Conservation (phyloP, 106 monocot species). For the Dactylorhiza incarnata region DNA sequence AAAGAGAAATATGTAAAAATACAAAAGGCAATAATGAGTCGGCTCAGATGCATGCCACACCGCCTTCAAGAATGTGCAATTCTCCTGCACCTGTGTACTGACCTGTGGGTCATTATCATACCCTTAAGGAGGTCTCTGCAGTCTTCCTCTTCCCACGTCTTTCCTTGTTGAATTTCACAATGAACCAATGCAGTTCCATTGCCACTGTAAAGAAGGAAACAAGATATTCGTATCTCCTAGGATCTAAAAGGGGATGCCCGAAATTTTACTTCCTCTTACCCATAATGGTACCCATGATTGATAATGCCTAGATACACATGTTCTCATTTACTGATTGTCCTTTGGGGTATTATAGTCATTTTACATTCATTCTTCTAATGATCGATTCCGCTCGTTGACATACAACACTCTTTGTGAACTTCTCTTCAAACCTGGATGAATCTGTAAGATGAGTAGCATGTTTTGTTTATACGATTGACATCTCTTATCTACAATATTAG, state of each 20-base stretch:
- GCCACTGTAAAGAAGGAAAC: too few relatives aligned
- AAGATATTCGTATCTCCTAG: too few relatives aligned
- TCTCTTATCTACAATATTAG: too few relatives aligned
- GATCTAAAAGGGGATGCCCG: too few relatives aligned
- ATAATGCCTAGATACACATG: not conserved
- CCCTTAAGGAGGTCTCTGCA: not conserved
- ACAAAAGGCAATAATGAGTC: not conserved
- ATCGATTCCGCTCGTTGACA: too few relatives aligned
- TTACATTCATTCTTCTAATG: not conserved
- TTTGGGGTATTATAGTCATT: not conserved
- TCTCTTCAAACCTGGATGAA: too few relatives aligned
- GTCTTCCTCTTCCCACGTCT: not conserved
- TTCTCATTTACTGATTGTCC: not conserved
- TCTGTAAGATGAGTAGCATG: too few relatives aligned
- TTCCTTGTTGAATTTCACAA: not conserved
- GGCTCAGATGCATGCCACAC: not conserved
- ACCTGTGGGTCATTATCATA: not conserved
- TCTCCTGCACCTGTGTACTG: not conserved
- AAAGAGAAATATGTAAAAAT: not conserved
- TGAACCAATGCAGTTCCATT: too few relatives aligned
- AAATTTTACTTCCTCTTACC: too few relatives aligned
- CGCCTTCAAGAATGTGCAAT: not conserved
- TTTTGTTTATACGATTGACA: too few relatives aligned
- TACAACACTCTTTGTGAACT: too few relatives aligned
- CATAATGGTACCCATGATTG: not conserved